These are phyloP conservation scores for Crithidia fasciculata DNA, from an alignment of 208 protist species.

Conservation along the genomic window DNA sequence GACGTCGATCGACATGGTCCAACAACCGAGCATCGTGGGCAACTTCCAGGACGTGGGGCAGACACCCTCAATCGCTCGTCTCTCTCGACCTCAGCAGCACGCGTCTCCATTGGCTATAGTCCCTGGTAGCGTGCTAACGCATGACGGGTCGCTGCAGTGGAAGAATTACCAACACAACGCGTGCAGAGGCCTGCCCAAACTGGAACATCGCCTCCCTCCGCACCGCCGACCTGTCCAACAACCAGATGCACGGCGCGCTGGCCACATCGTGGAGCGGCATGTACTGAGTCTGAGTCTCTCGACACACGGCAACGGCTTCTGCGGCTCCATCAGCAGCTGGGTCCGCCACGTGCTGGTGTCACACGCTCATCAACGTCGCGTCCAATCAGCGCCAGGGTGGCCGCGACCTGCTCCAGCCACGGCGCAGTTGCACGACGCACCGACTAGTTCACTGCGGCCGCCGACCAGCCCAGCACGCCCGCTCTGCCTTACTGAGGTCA, in stretches of 20 bases:
- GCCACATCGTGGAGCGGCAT: constrained; percentile 17
- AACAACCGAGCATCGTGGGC: neutral
- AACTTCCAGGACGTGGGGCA: neutral
- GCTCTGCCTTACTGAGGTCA: neutral
- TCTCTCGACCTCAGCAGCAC: constrained; percentile 12
- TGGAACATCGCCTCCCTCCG: constrained; percentile 20
- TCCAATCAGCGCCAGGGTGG: too few relatives aligned
- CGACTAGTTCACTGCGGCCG: too few relatives aligned
- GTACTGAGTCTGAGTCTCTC: too few relatives aligned
- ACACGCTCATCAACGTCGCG: too few relatives aligned
- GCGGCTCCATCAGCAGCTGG: too few relatives aligned
- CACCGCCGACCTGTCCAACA: constrained; percentile 24
- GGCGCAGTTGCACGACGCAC: too few relatives aligned
- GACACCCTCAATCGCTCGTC: neutral
- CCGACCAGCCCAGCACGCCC: too few relatives aligned
- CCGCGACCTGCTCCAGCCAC: too few relatives aligned
- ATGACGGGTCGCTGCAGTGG: neutral
- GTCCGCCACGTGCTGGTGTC: too few relatives aligned
- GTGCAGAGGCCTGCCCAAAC: constrained; percentile 16
- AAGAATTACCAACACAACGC: constrained; percentile 5
- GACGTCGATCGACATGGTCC: constrained; percentile 19
- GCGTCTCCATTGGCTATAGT: constrained; percentile 1
- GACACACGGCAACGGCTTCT: too few relatives aligned
- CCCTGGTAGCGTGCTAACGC: neutral
- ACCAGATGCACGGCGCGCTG: constrained; percentile 20